Conservation (phyloP, 805 yeast species). For the Candida xiaguanensis region DNA sequence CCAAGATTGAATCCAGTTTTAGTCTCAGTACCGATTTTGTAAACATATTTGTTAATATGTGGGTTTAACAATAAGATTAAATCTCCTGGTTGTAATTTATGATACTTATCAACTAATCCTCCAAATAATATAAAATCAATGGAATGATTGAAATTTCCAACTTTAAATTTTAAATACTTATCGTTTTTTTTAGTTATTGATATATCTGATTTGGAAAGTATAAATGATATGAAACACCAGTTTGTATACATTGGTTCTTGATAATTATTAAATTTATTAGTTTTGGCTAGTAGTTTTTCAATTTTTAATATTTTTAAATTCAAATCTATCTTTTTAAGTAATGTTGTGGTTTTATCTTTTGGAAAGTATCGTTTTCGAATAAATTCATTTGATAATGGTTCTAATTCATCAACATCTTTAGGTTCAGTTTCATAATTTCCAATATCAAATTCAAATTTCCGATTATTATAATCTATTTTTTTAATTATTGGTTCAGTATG, state of each 20-base stretch:
- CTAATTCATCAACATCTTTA: constrained; percentile 16
- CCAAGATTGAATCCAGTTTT: constrained; percentile 48
- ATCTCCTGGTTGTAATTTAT: constrained; percentile 74
- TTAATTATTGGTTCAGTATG: constrained; percentile 6
- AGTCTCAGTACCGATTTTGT: constrained; percentile 4
- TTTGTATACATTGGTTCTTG: constrained; percentile 67
- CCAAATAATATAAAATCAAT: constrained; percentile 65
- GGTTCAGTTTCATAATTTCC: constrained; percentile 7
- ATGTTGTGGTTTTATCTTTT: constrained; percentile 23
- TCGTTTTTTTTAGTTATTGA: constrained; percentile 43
- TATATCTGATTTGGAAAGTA: constrained; percentile 55
- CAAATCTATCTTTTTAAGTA: constrained; percentile 26
- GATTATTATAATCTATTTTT: constrained; percentile 18
- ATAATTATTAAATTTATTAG: constrained; percentile 60
- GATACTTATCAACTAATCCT: constrained; percentile 62
- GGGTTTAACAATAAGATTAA: constrained; percentile 77
- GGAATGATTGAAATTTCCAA: constrained; percentile 66
- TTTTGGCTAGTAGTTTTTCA: constrained; percentile 58
- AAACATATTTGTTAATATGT: constrained; percentile 34
- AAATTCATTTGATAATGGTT: constrained; percentile 15
- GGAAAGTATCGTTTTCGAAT: constrained; percentile 46
- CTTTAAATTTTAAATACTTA: constrained; percentile 56
- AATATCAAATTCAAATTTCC: constrained; percentile 24
- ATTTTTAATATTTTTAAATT: constrained; percentile 56
- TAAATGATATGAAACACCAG: constrained; percentile 76